Conservation (phyloP, 305 asterid genomes). For the Coffea humblotiana region DNA sequence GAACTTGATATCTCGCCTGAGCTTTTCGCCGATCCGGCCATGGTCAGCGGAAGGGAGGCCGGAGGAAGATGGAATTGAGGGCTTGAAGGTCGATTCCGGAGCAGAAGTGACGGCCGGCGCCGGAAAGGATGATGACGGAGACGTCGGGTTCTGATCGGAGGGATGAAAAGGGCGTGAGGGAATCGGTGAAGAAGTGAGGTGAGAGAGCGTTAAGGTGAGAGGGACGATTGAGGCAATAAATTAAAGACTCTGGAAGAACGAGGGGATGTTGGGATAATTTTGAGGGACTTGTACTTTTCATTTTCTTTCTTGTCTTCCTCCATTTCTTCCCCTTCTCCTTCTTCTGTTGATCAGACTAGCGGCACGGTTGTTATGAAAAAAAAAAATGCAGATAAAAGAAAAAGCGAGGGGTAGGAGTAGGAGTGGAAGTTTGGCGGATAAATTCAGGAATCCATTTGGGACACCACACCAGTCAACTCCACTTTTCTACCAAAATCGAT, state of each 20-base stretch:
- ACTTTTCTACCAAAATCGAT: too few species aligned
- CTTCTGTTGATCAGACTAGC: too few species aligned
- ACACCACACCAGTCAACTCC: too few species aligned
- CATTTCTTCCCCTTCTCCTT: background rate
- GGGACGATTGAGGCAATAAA: background rate
- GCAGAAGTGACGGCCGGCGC: constrained; percentile 72
- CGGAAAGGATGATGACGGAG: background rate
- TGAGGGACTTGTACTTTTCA: constrained; percentile 42
- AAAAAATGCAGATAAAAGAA: background rate
- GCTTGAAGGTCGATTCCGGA: constrained; percentile 71
- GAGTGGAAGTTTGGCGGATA: background rate
- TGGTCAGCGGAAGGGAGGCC: constrained; percentile 29
- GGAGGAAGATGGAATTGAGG: constrained; percentile 22
- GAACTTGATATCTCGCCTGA: constrained; percentile 60
- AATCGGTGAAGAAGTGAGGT: background rate
- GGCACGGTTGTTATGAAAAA: background rate
- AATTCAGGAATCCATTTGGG: background rate
- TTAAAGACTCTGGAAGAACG: background rate
- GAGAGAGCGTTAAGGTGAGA: background rate
- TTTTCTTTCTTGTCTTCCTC: background rate
- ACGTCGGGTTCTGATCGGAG: background rate
- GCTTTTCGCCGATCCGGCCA: constrained; percentile 58
- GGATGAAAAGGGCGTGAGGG: background rate
- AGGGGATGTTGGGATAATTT: constrained; percentile 40
- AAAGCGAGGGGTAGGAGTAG: background rate